A percentile compares a stretch with the other conserved stretches of the same genome.
phyloP scores from a whole-genome alignment of 129 eudicot species.

The Artemisia argyi region DNA sequence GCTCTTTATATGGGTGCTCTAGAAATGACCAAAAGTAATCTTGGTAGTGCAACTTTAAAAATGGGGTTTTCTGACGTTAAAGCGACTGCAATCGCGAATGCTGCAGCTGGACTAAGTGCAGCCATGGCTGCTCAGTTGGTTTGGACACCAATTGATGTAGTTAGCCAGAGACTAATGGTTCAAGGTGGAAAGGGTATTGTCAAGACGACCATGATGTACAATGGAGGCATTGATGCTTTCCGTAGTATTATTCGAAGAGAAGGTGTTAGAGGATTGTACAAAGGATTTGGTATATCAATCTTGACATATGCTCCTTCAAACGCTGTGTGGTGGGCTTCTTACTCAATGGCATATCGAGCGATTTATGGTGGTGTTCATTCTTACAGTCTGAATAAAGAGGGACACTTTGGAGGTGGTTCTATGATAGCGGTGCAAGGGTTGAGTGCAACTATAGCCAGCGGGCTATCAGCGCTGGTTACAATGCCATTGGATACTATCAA shows the following conservation, averaged over 20 bases:
- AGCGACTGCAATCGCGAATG: slow-evolving; percentile 52
- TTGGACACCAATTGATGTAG: slow-evolving; percentile 90
- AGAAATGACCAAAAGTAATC: slow-evolving; percentile 63
- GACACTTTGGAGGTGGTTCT: slow-evolving; percentile 20
- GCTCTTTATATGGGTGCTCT: slow-evolving; percentile 87
- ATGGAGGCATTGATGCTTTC: slow-evolving; percentile 76
- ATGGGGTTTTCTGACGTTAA: slow-evolving; percentile 54
- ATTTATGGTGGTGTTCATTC: slow-evolving; percentile 44
- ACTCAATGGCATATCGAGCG: slow-evolving; percentile 44
- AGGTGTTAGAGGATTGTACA: slow-evolving; percentile 68
- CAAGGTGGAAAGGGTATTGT: slow-evolving; percentile 52
- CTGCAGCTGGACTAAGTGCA: slow-evolving; percentile 61
- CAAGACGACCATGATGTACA: slow-evolving; percentile 29
- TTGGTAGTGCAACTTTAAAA: slow-evolving; percentile 36
- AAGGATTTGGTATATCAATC: slow-evolving; percentile 80
- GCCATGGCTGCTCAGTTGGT: slow-evolving; percentile 69
- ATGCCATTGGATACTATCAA: slow-evolving; percentile 86
- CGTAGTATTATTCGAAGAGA: slow-evolving; percentile 51
- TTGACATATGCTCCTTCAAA: slow-evolving; percentile 77
- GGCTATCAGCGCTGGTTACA: slow-evolving; percentile 74
- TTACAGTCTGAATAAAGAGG: slow-evolving; percentile 34
- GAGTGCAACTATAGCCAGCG: slow-evolving; percentile 80
- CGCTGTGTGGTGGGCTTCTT: slow-evolving; percentile 79
- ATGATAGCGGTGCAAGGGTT: slow-evolving; percentile 69
- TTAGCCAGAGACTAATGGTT: slow-evolving; percentile 85